Base-by-base conservation (phyloP, 2,329 filamentous ascomycete genomes). In the Helotiales sp. region DNA sequence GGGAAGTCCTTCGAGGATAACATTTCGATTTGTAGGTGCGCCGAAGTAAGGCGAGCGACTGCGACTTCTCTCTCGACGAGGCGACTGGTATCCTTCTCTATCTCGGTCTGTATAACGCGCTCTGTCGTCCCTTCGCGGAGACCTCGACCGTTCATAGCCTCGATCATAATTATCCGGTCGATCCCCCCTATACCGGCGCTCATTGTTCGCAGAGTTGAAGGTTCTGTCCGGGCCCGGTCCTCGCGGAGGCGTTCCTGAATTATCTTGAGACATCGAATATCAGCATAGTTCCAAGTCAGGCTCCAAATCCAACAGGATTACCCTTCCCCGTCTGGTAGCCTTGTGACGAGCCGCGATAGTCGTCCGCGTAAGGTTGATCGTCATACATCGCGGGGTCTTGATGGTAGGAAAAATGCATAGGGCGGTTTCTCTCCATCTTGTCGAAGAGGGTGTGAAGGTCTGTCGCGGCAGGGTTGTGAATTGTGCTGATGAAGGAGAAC, bases 1-100 rank as follows among this genome's bases (percentile, higher is more conserved):
- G 34, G 84, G 83, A 64, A 87, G 72, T 63, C 85, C 84, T 73
- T 88, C 85, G 50, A 88, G 78, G 62, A 87, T 85, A 61, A 87
- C 79, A 37, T 83, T 86, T 69, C 84, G 80, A 70, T 80, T 84
- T 34, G 83, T 83, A 58, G 75, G 70, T 54, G 69, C 75, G 47
- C 76, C 76, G 71, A 71, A 76, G 50, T 76, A 75, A 52, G 75
- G 76, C 17, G 75, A 77, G 49, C 74, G 74, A 67, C 74, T 75
- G 3, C 74, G 75, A 61, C 75, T 78, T 68, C 74, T 70, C 34
- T 70, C 70, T 55, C 71, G 59, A 11, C 66, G 67, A 26, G 76
- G 76, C 24, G 75, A 78, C 15, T 69, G 68, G 57, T 78, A 78
- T 58, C 69, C 76, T 69, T 78, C 76, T 40, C 72, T 70, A 60